Evolutionary conservation across 2,329 filamentous ascomycete species (phyloP), one percentile per base, ranked within the genome.

Genomic region (Neurospora sp.): DNA sequence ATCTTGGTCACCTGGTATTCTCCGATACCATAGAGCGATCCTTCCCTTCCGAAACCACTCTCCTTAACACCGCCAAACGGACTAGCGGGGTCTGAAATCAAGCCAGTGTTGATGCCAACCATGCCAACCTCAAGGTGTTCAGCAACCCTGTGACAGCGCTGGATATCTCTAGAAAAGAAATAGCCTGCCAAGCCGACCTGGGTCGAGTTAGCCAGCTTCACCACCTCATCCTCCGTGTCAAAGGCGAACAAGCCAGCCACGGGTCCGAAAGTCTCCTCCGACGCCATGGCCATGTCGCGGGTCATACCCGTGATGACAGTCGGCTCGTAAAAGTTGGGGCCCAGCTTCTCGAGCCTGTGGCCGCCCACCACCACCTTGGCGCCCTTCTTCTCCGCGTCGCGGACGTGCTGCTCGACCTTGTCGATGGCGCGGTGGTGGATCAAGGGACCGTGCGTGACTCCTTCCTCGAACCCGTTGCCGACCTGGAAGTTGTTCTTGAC

Each of bases 261-360:
- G 2, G 96, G 96, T 0, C 96, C 96, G 78, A 99, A 99, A 0
- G 95, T 99, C 84, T 99, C 96, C 80, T 98, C 95, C 1, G 83
- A 83, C 4, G 92, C 90, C 74, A 98, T 86, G 71, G 87, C 85
- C 96, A 98, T 98, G 57, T 94, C 89, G 70, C 86, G 83, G 11
- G 85, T 97, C 90, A 97, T 95, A 72, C 91, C 92, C 10, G 91
- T 90, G 71, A 99, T 88, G 57, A 98, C 91, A 0, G 96, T 98
- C 2, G 92, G 93, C 77, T 93, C 87, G 82, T 91, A 97, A 83
- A 96, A 99, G 82, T 96, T 96, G 46, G 84, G 78, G 4, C 96
- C 95, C 2, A 97, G 83, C 19, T 93, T 88, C 1, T 89, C 85
- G 70, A 94, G 81, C 78, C 86, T 88, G 79, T 92, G 85, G 2